Evolutionary conservation across 2,329 filamentous ascomycete species (phyloP).

Genomic region (Leptographium galeiforme): DNA sequence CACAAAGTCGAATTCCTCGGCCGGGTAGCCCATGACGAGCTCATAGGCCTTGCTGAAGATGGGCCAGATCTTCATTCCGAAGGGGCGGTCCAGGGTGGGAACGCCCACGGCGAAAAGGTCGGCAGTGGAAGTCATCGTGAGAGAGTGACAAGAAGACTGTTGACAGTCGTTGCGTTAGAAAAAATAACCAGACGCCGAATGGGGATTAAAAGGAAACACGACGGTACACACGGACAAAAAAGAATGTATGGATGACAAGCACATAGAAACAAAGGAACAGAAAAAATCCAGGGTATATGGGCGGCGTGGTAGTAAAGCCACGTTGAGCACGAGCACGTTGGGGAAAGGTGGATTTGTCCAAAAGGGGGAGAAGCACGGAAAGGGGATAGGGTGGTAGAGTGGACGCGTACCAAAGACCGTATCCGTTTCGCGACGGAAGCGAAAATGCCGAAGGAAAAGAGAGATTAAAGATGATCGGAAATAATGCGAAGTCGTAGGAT

Average conservation of each 20-base stretch:
- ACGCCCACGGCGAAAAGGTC: constrained; percentile 34
- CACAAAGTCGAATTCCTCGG: constrained; percentile 74
- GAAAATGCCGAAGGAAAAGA: background rate
- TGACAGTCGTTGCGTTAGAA: background rate
- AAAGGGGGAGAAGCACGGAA: background rate
- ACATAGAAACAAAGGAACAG: background rate
- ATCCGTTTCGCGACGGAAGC: background rate
- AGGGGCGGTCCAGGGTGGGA: constrained; percentile 81
- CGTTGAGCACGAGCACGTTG: no score
- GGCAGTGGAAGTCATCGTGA: constrained; percentile 7
- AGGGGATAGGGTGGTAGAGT: background rate
- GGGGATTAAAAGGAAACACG: background rate
- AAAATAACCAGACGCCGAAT: background rate
- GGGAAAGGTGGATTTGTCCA: background rate
- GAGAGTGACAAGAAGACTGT: background rate
- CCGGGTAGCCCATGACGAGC: constrained; percentile 63
- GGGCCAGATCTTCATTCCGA: constrained; percentile 85
- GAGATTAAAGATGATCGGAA: background rate
- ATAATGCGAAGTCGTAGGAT: background rate
- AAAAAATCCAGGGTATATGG: background rate
- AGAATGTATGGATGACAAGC: background rate
- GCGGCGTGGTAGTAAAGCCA: background rate
- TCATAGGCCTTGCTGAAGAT: constrained; percentile 84
- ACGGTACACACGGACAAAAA: constrained; percentile 12
- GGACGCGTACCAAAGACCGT: background rate